phyloP scores from a whole-genome alignment of 768 basidiomycete species.

The Boletellus emodensis region DNA sequence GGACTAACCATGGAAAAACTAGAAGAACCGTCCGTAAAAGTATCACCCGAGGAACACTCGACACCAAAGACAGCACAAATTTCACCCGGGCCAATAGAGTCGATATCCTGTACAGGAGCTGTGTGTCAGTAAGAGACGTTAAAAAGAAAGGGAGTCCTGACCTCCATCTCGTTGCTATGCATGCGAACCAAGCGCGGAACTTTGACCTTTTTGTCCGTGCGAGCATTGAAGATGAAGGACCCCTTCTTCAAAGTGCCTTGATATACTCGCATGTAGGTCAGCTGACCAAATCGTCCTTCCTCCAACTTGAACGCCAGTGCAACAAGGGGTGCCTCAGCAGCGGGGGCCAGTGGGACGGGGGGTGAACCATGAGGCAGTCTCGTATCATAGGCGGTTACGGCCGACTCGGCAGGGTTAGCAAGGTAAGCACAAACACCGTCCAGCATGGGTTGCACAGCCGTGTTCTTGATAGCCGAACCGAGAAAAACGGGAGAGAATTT shows the following conservation, averaged over 20 bases:
- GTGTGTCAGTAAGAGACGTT: not conserved
- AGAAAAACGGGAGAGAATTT: constrained; percentile 97
- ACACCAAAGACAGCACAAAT: constrained; percentile 99
- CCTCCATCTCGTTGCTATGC: constrained; percentile 99
- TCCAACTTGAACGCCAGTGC: constrained; percentile 98
- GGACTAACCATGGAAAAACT: constrained; percentile 86
- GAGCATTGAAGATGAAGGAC: constrained; percentile 81
- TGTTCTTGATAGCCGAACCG: constrained; percentile 97
- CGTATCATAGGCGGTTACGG: constrained; percentile 80
- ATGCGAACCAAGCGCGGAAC: constrained; percentile 93
- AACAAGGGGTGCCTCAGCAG: constrained; percentile 82
- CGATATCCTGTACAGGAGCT: constrained; percentile 63
- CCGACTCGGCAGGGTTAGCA: constrained; percentile 78
- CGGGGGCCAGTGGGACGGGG: constrained; percentile 73
- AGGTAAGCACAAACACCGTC: constrained; percentile 97
- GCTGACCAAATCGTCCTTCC: constrained; percentile 93
- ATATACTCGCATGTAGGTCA: constrained; percentile 98
- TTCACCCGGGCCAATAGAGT: constrained; percentile 92
- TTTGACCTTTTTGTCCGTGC: constrained; percentile 96
- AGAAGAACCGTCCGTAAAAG: constrained; percentile 91
- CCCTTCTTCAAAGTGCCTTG: constrained; percentile 91
- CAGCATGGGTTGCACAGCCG: constrained; percentile 87
- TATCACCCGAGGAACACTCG: constrained; percentile 96
- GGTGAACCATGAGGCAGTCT: constrained; percentile 61
- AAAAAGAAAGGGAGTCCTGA: constrained; percentile 28